These are phyloP conservation scores for Diaporthe vexans DNA, from an alignment of 2,329 filamentous ascomycete genomes.

Conservation along the genomic window DNA sequence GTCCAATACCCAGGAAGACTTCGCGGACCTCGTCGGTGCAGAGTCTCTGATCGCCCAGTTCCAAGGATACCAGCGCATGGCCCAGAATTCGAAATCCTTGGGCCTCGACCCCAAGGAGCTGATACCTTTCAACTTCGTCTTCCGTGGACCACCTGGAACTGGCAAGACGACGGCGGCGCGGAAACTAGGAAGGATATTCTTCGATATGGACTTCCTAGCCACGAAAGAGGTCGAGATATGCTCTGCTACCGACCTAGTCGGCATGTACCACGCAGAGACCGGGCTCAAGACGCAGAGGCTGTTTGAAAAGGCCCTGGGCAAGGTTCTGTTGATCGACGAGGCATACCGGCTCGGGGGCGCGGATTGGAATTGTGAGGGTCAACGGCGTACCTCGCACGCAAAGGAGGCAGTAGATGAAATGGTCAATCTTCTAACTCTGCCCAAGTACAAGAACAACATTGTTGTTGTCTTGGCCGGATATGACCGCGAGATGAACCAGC, in stretches of 20 bases:
- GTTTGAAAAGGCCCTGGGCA: background rate
- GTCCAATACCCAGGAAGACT: background rate
- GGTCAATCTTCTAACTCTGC: background rate
- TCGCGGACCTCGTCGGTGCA: background rate
- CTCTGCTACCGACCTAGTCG: background rate
- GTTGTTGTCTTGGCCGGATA: background rate
- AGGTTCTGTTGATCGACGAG: constrained; percentile 5
- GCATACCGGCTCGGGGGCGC: background rate
- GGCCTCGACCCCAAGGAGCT: background rate
- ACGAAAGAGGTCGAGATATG: background rate
- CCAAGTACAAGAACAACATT: background rate
- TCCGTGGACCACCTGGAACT: background rate
- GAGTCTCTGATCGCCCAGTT: background rate
- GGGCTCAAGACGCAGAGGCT: background rate
- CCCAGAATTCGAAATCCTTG: background rate
- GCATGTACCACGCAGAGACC: background rate
- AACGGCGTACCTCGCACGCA: too few relatives aligned
- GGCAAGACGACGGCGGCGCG: background rate
- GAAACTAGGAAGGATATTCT: background rate
- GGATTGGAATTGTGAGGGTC: too few relatives aligned
- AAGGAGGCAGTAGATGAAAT: background rate
- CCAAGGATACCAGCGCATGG: background rate
- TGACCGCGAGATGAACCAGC: background rate
- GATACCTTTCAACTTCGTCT: background rate
- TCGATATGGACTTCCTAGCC: constrained; percentile 1